Base-by-base conservation (phyloP, 345 rosid species). In the Corchorus olitorius region DNA sequence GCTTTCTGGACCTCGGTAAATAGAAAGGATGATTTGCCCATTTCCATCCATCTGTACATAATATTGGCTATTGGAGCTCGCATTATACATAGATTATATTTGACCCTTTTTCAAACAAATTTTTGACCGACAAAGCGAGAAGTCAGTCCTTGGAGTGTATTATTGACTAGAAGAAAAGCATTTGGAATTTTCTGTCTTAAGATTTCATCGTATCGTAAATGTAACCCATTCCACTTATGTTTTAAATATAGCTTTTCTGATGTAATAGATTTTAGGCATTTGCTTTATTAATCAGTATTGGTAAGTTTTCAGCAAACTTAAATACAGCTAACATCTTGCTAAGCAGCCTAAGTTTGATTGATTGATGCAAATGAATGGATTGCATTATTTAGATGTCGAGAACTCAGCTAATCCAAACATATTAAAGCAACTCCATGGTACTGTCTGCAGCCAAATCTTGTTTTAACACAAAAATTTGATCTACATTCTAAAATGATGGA, bases 1-100 rank as follows among this genome's bases (percentile, higher is more conserved):
- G 81, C 99, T 96, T 43, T 96, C 98, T 1, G 97, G 99, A 86
- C 99, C 99, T 56, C 77, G 99, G 60, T 96, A 81, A 27, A 87
- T 20, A 61, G 56, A 58, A 46, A n/a, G 52, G 59, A 34, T 19
- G 8, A 4, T 45, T 34, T 22, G 1, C 59, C 70, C 35, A 53
- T 27, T 45, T 53, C 54, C 20, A 54, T 74, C 52, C 79, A 77
- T 63, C 33, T 81, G 85, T 78, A 79, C 12, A 84, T 75, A 37
- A 79, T 76, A 71, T 72, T 65, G 19, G 34, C 48, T 49, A 11
- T 14, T n/a, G 19, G 62, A 39, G 35, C 74, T 70, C 58, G 39
- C 6, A 37, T 37, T 37, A 16, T 16, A 64, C 48, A 8, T 63
- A n/a, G 13, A 64, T 34, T 64, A 46, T 15, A 15, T 64, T 34